phyloP scores from a whole-genome alignment of 345 rosid genomes.

The Bruguiera sexangula region DNA sequence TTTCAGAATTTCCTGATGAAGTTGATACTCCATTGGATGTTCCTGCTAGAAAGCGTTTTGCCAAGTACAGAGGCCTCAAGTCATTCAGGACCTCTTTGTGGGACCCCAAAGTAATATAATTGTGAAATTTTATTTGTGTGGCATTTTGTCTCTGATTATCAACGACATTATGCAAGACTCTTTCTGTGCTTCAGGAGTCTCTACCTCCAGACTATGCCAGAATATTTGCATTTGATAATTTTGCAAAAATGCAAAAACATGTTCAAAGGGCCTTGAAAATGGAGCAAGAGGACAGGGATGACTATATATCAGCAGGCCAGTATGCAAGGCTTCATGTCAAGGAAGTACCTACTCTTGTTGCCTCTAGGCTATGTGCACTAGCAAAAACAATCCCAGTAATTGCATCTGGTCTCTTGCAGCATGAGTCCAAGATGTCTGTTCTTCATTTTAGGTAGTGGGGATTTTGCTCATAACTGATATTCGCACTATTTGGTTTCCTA shows the following conservation, averaged over 20 bases:
- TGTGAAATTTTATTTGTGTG: slow-evolving; percentile 11
- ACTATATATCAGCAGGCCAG: slow-evolving; percentile 52
- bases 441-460: slow-evolving; percentile 76
- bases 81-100: slow-evolving; percentile 92
- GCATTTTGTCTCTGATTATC: not conserved
- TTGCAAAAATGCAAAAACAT: slow-evolving; percentile 75
- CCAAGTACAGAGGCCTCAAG: slow-evolving; percentile 87
- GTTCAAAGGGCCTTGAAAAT: slow-evolving; percentile 59
- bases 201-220: slow-evolving; percentile 87
- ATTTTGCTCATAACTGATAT: not conserved
- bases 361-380: slow-evolving; percentile 49
- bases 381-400: slow-evolving; percentile 48
- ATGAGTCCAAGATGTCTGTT: slow-evolving; percentile 97
- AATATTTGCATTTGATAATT: slow-evolving; percentile 88
- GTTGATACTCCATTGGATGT: slow-evolving; percentile 84
- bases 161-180: slow-evolving; percentile 6
- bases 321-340: slow-evolving; percentile 69
- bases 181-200: slow-evolving; percentile 66
- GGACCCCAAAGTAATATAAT: slow-evolving; percentile 76
- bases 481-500: slow-evolving; percentile 11
- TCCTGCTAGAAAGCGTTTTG: slow-evolving; percentile 87
- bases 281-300: slow-evolving; percentile 56
- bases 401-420: slow-evolving; percentile 85
- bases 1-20: slow-evolving; percentile 90
- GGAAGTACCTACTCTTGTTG: slow-evolving; percentile 57